Conservation (phyloP, 1,284 basidiomycete genomes). For the Tausonia pullulans region DNA sequence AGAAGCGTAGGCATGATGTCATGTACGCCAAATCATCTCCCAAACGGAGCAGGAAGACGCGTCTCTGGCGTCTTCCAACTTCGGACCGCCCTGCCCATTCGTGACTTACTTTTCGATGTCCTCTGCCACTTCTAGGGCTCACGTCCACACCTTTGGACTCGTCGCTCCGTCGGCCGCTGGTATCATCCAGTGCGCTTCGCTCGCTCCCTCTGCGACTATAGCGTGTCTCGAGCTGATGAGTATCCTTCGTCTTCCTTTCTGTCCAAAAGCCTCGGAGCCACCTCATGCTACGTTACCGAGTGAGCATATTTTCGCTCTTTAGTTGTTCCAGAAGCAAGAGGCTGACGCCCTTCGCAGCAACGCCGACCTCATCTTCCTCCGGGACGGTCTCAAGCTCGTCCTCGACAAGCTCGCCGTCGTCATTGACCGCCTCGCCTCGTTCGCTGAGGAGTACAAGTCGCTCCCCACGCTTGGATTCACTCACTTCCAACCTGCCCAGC, state of each 20-base stretch:
- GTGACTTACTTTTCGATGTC: no score
- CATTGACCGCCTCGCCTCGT: conserved; percentile 73
- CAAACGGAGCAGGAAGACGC: no score
- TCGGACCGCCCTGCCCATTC: neutral
- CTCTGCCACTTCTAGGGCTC: conserved; percentile 71
- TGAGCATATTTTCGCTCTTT: conserved; percentile 35
- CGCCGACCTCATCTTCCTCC: conserved; percentile 94
- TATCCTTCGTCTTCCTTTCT: conserved; percentile 3
- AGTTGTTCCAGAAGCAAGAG: neutral
- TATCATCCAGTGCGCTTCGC: conserved; percentile 75
- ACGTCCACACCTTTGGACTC: conserved; percentile 91
- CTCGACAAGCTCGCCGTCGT: conserved; percentile 78
- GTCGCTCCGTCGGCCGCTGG: conserved; percentile 92
- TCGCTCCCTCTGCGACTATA: neutral
- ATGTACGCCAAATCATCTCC: conserved; percentile 4
- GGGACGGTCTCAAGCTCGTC: conserved; percentile 71
- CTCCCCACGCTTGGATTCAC: conserved; percentile 93
- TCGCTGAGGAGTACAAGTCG: conserved; percentile 60
- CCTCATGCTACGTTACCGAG: conserved; percentile 98
- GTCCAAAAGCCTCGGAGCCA: conserved; percentile 67
- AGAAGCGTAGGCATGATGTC: conserved; percentile 62
- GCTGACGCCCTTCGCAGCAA: conserved; percentile 46
- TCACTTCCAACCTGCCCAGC: conserved; percentile 97
- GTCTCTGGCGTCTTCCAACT: neutral
- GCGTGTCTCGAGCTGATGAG: neutral